phyloP scores from a whole-genome alignment of 2,329 filamentous ascomycete species.

The Pseudocercospora musae region DNA sequence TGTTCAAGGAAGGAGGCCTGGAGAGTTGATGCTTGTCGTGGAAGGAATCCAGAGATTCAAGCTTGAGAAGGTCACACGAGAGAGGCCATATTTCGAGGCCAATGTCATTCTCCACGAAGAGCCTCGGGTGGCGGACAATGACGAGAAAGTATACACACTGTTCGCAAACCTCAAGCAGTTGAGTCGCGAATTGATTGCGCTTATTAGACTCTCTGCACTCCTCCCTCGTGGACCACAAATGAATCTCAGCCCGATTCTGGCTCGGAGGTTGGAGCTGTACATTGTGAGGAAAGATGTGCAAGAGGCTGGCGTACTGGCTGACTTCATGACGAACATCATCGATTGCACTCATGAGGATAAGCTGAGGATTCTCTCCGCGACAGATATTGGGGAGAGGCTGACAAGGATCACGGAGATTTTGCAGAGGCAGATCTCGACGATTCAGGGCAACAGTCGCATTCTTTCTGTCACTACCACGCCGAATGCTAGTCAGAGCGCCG shows the following conservation, averaged over 20 bases:
- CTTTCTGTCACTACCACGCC: constrained; percentile 67
- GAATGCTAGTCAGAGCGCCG: constrained; percentile 38
- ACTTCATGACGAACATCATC: constrained; percentile 94
- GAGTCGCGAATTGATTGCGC: constrained; percentile 79
- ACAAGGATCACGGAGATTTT: constrained; percentile 80
- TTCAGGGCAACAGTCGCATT: constrained; percentile 85
- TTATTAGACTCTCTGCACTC: constrained; percentile 81
- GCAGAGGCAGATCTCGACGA: constrained; percentile 73
- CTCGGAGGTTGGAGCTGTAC: constrained; percentile 79
- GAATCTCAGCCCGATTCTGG: constrained; percentile 76
- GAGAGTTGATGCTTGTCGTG: constrained; percentile 75
- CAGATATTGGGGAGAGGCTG: constrained; percentile 74
- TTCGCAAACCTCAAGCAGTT: constrained; percentile 80
- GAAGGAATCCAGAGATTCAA: constrained; percentile 78
- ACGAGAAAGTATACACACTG: constrained; percentile 61
- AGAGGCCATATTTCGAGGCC: constrained; percentile 82
- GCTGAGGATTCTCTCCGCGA: constrained; percentile 75
- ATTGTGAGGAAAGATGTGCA: constrained; percentile 77
- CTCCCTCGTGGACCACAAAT: constrained; percentile 65
- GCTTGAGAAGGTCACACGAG: constrained; percentile 69
- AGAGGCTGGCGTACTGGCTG: constrained; percentile 81
- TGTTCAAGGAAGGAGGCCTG: constrained; percentile 46
- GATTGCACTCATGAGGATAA: constrained; percentile 89
- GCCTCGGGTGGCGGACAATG: constrained; percentile 41
- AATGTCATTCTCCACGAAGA: constrained; percentile 67